Conservation (phyloP, 2,329 filamentous ascomycete genomes). For the Neopestalotiopsis sp. region DNA sequence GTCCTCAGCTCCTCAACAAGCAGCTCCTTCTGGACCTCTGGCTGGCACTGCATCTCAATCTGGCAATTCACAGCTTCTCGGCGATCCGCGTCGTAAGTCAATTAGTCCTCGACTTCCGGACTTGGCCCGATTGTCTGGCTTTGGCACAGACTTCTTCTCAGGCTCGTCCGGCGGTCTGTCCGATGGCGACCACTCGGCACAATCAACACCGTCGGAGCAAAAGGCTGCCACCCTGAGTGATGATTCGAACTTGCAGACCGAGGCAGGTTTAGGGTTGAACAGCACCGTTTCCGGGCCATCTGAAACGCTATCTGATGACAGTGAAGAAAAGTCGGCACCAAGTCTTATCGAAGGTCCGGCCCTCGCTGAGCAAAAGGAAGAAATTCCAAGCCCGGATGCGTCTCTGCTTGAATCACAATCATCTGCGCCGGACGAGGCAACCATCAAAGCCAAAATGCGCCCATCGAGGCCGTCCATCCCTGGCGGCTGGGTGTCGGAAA, state of each 20-base stretch:
- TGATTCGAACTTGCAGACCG: not conserved
- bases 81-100: slow-evolving; percentile 39
- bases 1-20: slow-evolving; percentile 15
- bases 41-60: not conserved
- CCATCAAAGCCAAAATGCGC: not conserved
- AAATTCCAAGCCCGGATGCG: not conserved
- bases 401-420: not conserved
- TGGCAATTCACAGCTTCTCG: not conserved
- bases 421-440: slow-evolving; percentile 12
- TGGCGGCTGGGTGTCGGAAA: slow-evolving; percentile 37
- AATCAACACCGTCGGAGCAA: not conserved
- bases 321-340: slow-evolving; percentile 7
- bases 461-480: slow-evolving; percentile 31
- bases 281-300: not conserved
- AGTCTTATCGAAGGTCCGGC: slow-evolving; percentile 28
- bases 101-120: slow-evolving; percentile 63
- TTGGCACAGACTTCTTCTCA: slow-evolving; percentile 63
- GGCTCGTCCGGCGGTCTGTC: slow-evolving; percentile 21
- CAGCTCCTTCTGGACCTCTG: not conserved
- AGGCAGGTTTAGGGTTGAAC: not conserved
- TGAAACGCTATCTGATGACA: not conserved
- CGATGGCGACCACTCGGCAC: not conserved
- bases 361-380: slow-evolving; percentile 15
- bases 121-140: slow-evolving; percentile 62
- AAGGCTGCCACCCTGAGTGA: not conserved